Percentiles rank a stretch among this genome's conserved stretches.
phyloP scores from a whole-genome alignment of 2,329 filamentous ascomycete genomes.

The Pseudocercospora crystallina region DNA sequence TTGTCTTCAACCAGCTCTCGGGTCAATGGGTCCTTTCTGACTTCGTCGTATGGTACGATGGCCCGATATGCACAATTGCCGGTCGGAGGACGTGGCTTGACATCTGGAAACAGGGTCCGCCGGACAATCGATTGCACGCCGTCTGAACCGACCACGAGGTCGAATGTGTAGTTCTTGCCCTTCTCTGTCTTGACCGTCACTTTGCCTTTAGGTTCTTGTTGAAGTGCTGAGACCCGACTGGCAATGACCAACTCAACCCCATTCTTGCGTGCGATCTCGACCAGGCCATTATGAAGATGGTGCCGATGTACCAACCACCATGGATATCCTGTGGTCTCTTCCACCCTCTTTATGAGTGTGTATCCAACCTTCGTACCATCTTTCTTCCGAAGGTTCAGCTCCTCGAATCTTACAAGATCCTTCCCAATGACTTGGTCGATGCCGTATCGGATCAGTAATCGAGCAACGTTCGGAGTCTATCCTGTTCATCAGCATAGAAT shows the following conservation, averaged over 20 bases:
- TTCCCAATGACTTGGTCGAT: conserved; percentile 43
- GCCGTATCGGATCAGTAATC: conserved; percentile 42
- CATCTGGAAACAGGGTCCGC: conserved; percentile 42
- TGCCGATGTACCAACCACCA: conserved; percentile 52
- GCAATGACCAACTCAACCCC: conserved; percentile 42
- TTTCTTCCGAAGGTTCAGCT: conserved; percentile 42
- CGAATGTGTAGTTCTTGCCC: conserved; percentile 23
- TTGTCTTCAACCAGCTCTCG: conserved; percentile 28
- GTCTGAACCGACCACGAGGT: conserved; percentile 34
- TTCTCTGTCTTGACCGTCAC: conserved; percentile 35
- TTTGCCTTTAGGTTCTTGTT: conserved; percentile 28
- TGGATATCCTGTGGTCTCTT: conserved; percentile 35
- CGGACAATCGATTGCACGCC: conserved; percentile 38
- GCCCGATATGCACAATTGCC: conserved; percentile 49
- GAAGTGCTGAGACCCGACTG: conserved; percentile 38
- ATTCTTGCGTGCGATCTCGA: conserved; percentile 39
- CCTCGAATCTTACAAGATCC: conserved; percentile 42
- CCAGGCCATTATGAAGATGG: conserved; percentile 48
- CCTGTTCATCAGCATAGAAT: conserved; percentile 21
- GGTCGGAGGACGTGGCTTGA: conserved; percentile 41
- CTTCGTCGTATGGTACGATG: conserved; percentile 45
- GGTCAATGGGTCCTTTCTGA: conserved; percentile 44
- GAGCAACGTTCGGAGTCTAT: conserved; percentile 45
- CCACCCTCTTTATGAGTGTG: conserved; percentile 37
- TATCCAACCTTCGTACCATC: conserved; percentile 42